Evolutionary conservation across 192 early-diverging fungal species (phyloP).

Genomic region (Backusella parvicylindrica): DNA sequence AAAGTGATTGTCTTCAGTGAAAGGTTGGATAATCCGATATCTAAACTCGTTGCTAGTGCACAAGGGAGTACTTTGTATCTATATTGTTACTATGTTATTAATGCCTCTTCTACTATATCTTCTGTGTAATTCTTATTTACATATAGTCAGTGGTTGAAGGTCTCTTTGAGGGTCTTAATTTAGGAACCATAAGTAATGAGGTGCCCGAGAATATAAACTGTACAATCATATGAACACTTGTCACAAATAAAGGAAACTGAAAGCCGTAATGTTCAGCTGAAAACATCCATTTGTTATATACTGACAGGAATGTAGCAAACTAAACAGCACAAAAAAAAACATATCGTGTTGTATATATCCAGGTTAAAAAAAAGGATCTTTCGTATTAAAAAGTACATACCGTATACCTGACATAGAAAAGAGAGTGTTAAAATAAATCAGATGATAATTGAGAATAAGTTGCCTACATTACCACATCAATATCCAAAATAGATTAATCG

Average conservation of each 20-base stretch:
- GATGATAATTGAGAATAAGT: neutral
- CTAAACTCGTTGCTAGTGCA: constrained; percentile 82
- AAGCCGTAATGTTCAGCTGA: constrained; percentile 78
- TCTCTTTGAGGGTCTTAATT: constrained; percentile 52
- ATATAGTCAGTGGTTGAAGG: constrained; percentile 51
- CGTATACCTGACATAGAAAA: constrained; percentile 9
- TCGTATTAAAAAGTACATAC: neutral
- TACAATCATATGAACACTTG: constrained; percentile 79
- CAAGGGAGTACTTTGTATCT: constrained; percentile 80
- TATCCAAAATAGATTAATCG: constrained; percentile 25
- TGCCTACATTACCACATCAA: constrained; percentile 20
- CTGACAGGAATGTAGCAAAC: constrained; percentile 66
- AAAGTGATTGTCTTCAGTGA: constrained; percentile 85
- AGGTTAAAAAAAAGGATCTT: neutral
- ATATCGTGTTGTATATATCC: too few relatives aligned
- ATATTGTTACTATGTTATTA: neutral
- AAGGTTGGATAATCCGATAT: constrained; percentile 88
- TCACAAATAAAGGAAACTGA: constrained; percentile 84
- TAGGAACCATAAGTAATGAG: constrained; percentile 57
- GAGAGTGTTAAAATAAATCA: neutral
- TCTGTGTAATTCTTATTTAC: constrained; percentile 19
- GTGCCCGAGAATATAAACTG: constrained; percentile 67
- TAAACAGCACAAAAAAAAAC: constrained; percentile 2
- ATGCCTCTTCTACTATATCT: neutral
- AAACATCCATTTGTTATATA: constrained; percentile 97